These are phyloP conservation scores for Tilletia horrida DNA, from an alignment of 1,284 basidiomycete genomes.

Conservation along the genomic window DNA sequence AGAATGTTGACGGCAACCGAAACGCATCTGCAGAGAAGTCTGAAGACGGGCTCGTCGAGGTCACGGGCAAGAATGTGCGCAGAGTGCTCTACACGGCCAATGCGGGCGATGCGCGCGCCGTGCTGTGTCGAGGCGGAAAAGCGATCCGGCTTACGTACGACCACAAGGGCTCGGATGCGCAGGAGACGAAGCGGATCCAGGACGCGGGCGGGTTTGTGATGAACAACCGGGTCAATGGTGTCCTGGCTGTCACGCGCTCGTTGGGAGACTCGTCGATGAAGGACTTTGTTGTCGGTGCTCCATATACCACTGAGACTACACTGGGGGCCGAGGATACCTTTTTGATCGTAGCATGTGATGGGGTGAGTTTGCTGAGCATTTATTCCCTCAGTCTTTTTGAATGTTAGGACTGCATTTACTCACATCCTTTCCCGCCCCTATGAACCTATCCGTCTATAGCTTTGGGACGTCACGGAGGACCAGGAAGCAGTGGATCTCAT, in stretches of 20 bases:
- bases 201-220: conserved; percentile 98
- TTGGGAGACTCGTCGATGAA: conserved; percentile 98
- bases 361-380: conserved; percentile 63
- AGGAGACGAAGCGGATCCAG: conserved; percentile 93
- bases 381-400: too few relatives aligned
- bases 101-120: conserved; percentile 86
- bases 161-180: conserved; percentile 94
- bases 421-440: too few relatives aligned
- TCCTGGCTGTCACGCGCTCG: conserved; percentile 91
- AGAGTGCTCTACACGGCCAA: conserved; percentile 93
- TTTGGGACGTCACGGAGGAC: conserved; percentile 95
- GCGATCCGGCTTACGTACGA: conserved; percentile 95
- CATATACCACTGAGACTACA: conserved; percentile 95
- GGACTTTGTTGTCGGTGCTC: conserved; percentile 95
- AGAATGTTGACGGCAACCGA: neutral
- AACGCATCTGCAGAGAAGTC: neutral
- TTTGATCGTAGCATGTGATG: conserved; percentile 93
- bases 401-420: too few relatives aligned
- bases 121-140: conserved; percentile 80
- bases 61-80: conserved; percentile 55
- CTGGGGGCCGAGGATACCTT: conserved; percentile 88
- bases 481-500: conserved; percentile 87
- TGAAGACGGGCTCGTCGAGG: conserved; percentile 23
- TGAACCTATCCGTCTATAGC: too few relatives aligned
- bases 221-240: conserved; percentile 94